Base-by-base conservation (phyloP, 495 filamentous ascomycete species). In the Penicillium subrubescens region DNA sequence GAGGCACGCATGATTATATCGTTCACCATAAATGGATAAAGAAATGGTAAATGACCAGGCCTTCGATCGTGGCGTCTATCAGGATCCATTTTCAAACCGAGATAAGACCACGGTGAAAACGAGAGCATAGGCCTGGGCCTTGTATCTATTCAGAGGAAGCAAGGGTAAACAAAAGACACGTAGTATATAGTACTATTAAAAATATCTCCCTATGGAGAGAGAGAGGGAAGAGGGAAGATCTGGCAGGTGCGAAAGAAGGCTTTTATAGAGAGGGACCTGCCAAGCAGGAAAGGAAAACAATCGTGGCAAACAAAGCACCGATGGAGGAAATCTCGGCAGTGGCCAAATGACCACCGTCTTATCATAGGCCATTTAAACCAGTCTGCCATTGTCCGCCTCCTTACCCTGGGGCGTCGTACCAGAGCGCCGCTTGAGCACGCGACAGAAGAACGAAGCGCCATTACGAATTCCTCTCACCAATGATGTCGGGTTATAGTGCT, bases 341-440 rank as follows among this genome's bases (percentile, higher is more conserved):
- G 37, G 15, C 15, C 5, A 37, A 11, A 37, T 37, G 35, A 12
- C 35, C 35, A 4, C 35, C 10, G 14, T 37, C 35, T 11, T 1
- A 37, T 37, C 35, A 37, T 10, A 29, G 12, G 52, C 52, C 17
- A 15, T 3, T 53, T 63, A 77, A 53, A 70, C 71, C 59, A 79
- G 60, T 29, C 75, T 66, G 5, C 78, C 78, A 67, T 81, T 79
- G 23, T 77, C 71, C 10, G 87, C 87, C 41, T 88, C 88, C 63
- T 83, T 83, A 43, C 84, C 86, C 63, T 85, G 84, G n/a, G 87
- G 88, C 25, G 83, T 82, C 51, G 79, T 44, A 29, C 77, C 87
- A n/a, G 78, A 87, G 41, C 79, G 69, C 33, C 78, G 69, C 69
- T 77, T 81, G 66, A 81, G 78, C 10, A 77, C 75, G 3, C 75